A percentile compares a stretch with the other conserved stretches of the same genome.
These are phyloP conservation scores for Gnomoniopsis sp. DNA, from an alignment of 2,329 filamentous ascomycete genomes.

Conservation along the genomic window DNA sequence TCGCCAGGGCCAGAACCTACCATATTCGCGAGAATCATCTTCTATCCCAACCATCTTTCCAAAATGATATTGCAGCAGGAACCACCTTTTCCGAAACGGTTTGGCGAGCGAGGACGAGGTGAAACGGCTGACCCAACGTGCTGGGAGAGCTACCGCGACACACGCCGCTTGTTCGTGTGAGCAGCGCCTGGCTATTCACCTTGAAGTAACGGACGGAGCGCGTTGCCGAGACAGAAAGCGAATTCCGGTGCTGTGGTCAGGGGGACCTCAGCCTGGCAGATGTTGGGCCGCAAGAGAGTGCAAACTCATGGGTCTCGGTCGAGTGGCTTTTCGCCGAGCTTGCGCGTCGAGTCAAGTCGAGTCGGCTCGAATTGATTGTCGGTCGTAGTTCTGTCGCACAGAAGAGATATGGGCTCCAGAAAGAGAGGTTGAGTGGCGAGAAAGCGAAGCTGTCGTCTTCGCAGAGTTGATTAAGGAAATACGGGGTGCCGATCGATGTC, in stretches of 20 bases:
- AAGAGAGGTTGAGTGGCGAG: not conserved
- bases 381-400: not conserved
- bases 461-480: not conserved
- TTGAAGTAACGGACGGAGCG: not conserved
- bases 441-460: not conserved
- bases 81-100: not conserved
- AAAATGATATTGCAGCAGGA: not conserved
- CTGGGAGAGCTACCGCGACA: not conserved
- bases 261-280: not conserved
- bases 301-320: not conserved
- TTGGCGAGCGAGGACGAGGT: not conserved
- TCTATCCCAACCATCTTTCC: conserved; percentile 42
- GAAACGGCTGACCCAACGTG: not conserved
- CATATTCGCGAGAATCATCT: conserved; percentile 39
- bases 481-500: conserved; percentile 1
- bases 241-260: not conserved
- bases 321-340: not conserved
- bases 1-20: conserved; percentile 27
- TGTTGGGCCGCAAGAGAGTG: not conserved
- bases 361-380: not conserved
- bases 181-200: not conserved
- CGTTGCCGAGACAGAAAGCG: not conserved
- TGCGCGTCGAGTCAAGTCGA: not conserved
- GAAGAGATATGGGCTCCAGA: not conserved
- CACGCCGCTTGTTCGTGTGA: not conserved